phyloP scores from a whole-genome alignment of 208 protist genomes.

The Acanthamoeba castellanii region DNA sequence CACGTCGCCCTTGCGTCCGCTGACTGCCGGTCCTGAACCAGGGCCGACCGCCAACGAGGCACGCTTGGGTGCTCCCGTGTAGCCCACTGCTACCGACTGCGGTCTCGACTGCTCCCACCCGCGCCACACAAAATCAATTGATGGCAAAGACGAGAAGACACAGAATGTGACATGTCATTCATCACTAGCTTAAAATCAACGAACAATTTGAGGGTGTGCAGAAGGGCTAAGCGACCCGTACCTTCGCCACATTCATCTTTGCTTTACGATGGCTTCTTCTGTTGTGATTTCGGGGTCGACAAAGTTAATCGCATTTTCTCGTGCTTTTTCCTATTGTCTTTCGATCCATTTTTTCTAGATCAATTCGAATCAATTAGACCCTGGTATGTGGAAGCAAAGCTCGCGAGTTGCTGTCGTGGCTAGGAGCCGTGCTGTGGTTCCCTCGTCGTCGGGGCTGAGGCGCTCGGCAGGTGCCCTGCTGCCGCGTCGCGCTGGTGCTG shows the following conservation, averaged over 20 bases:
- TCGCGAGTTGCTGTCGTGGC: background rate
- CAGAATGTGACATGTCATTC: background rate
- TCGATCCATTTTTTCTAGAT: too few relatives aligned
- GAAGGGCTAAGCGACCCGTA: too few relatives aligned
- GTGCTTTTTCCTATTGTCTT: background rate
- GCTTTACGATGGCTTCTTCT: background rate
- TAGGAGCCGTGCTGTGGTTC: background rate
- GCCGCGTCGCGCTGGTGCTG: constrained; percentile 49
- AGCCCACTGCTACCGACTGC: background rate
- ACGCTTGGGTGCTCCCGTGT: constrained; percentile 14
- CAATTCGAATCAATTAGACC: too few relatives aligned
- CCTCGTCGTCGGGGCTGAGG: background rate
- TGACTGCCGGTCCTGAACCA: background rate
- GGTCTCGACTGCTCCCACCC: background rate
- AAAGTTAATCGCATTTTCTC: background rate
- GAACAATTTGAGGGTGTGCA: too few relatives aligned
- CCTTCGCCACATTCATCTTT: constrained; percentile 51
- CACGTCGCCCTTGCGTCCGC: constrained; percentile 49
- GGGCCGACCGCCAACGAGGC: background rate
- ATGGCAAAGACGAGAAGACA: background rate
- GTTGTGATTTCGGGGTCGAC: background rate
- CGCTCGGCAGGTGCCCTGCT: constrained; percentile 11
- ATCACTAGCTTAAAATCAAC: too few relatives aligned
- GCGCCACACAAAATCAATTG: constrained; percentile 3
- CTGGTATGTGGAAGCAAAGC: constrained; percentile 1